These are phyloP conservation scores for Phaeophleospora eucalypticola DNA, from an alignment of 2,329 filamentous ascomycete genomes.

Conservation along the genomic window DNA sequence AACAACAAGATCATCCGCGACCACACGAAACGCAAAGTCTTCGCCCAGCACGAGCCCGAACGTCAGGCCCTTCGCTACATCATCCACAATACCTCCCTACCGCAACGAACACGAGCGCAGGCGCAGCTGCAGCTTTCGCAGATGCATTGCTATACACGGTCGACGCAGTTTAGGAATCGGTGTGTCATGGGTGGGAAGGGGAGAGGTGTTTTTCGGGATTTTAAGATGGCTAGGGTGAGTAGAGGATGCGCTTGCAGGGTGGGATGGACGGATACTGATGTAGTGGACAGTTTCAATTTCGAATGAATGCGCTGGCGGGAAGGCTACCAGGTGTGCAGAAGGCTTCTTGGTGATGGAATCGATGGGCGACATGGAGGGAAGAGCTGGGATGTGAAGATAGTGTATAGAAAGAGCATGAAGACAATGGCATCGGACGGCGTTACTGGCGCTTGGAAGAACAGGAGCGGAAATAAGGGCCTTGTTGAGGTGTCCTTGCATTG, in stretches of 20 bases:
- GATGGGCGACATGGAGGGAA: not conserved
- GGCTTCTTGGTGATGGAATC: conserved; percentile 73
- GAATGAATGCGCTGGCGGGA: conserved; percentile 80
- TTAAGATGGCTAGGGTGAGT: conserved; percentile 83
- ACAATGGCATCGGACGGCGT: too few relatives aligned
- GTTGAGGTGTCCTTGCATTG: too few relatives aligned
- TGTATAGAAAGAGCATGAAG: not conserved
- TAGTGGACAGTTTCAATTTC: conserved; percentile 74
- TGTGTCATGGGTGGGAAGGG: conserved; percentile 90
- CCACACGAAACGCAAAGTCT: conserved; percentile 94
- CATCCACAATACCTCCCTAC: conserved; percentile 85
- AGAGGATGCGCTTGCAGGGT: not conserved
- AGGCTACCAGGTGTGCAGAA: conserved; percentile 89
- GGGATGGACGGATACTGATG: conserved; percentile 18
- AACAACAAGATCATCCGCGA: conserved; percentile 87
- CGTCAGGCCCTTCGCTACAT: conserved; percentile 81
- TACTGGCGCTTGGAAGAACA: too few relatives aligned
- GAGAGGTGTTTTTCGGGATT: conserved; percentile 85
- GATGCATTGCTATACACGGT: conserved; percentile 93
- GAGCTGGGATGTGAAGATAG: not conserved
- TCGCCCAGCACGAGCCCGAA: conserved; percentile 79
- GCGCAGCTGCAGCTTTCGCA: conserved; percentile 89
- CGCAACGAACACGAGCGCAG: conserved; percentile 76
- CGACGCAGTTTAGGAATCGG: conserved; percentile 89
- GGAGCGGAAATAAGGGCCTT: too few relatives aligned